phyloP scores from a whole-genome alignment of 805 yeast species.

The Candida endomychidarum region DNA sequence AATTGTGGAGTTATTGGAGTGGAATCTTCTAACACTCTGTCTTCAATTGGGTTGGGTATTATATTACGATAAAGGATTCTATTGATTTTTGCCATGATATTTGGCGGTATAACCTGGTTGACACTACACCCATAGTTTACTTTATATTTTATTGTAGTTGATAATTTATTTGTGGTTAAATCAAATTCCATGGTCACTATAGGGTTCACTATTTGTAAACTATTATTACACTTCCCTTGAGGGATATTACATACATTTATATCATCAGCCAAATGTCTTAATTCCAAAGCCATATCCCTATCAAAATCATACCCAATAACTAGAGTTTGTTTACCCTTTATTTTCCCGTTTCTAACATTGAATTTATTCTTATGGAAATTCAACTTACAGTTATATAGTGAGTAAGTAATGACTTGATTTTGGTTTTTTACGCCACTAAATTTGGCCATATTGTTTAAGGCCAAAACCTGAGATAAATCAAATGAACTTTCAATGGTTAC shows the following conservation, averaged over 20 bases:
- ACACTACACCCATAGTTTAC: slow-evolving; percentile 20
- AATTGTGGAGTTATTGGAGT: slow-evolving; percentile 32
- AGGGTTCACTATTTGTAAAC: slow-evolving; percentile 6
- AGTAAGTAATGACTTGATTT: not conserved
- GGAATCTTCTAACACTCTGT: slow-evolving; percentile 5
- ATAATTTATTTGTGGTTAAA: slow-evolving; percentile 12
- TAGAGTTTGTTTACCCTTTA: slow-evolving; percentile 3
- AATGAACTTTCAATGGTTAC: not conserved
- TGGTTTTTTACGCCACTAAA: not conserved
- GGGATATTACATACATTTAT: slow-evolving; percentile 6
- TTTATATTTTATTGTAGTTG: slow-evolving; percentile 15
- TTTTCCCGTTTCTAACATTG: slow-evolving; percentile 5
- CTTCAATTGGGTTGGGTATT: slow-evolving; percentile 10
- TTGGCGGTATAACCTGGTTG: slow-evolving; percentile 19
- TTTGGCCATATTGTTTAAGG: not conserved
- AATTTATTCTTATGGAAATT: slow-evolving; percentile 4
- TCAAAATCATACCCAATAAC: slow-evolving; percentile 1
- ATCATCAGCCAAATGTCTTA: slow-evolving; percentile 4
- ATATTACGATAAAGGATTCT: slow-evolving; percentile 3
- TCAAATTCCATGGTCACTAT: slow-evolving; percentile 15
- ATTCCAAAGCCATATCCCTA: not conserved
- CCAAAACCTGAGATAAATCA: not conserved
- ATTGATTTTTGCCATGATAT: slow-evolving; percentile 17
- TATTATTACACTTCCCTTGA: slow-evolving; percentile 3
- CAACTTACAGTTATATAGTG: slow-evolving; percentile 4